Evolutionary conservation across 2,329 filamentous ascomycete species (phyloP).

Genomic region (Hymenotorrendiella dingleyae): DNA sequence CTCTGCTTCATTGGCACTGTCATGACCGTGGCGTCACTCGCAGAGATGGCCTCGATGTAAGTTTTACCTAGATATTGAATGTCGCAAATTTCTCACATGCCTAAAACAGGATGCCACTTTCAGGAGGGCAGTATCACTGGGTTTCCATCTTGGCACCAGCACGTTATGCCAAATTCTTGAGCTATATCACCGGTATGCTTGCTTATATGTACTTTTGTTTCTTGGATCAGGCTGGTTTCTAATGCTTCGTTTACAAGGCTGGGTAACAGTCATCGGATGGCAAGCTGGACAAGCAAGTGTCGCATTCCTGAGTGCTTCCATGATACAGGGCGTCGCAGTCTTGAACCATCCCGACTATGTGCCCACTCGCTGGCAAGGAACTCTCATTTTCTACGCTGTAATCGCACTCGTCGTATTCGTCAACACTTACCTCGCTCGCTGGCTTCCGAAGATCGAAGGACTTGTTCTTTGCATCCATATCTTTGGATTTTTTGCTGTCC

Average conservation of each 20-base stretch:
- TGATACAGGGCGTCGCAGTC: slow-evolving; percentile 40
- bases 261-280: slow-evolving; percentile 46
- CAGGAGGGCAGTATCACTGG: slow-evolving; percentile 2
- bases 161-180: slow-evolving; percentile 43
- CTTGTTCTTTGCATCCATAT: slow-evolving; percentile 44
- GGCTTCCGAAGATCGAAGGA: slow-evolving; percentile 45
- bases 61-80: neutral
- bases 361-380: slow-evolving; percentile 36
- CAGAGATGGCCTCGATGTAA: slow-evolving; percentile 23
- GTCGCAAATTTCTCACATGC: neutral
- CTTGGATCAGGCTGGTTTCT: no score
- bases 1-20: slow-evolving; percentile 14
- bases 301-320: slow-evolving; percentile 39
- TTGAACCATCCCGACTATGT: slow-evolving; percentile 33
- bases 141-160: slow-evolving; percentile 39
- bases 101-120: slow-evolving; percentile 1
- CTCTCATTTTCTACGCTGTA: slow-evolving; percentile 37
- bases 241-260: slow-evolving; percentile 40
- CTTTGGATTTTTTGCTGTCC: slow-evolving; percentile 33
- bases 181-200: slow-evolving; percentile 45
- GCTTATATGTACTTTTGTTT: no score
- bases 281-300: slow-evolving; percentile 28
- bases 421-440: slow-evolving; percentile 40
- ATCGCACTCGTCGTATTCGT: slow-evolving; percentile 35
- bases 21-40: slow-evolving; percentile 13